These are phyloP conservation scores for Yamadazyma taylorii DNA, from an alignment of 1,139 yeast genomes.

Conservation along the genomic window DNA sequence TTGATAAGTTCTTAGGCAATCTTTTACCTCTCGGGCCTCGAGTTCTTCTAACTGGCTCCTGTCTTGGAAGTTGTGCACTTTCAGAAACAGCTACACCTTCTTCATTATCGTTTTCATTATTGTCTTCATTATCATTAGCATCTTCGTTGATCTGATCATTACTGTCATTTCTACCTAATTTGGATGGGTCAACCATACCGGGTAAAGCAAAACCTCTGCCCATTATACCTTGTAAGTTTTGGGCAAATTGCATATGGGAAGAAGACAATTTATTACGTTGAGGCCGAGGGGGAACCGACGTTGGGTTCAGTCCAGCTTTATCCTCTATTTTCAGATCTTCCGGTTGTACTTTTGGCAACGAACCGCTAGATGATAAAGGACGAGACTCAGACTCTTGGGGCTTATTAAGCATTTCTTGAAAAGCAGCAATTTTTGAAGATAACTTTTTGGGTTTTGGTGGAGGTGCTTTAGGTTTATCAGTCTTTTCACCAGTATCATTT, in stretches of 20 bases:
- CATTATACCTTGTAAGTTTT: constrained; percentile 57
- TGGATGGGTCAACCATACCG: constrained; percentile 50
- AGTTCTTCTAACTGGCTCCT: constrained; percentile 41
- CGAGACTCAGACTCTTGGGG: neutral
- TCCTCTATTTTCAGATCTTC: constrained; percentile 3
- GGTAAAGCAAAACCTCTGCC: constrained; percentile 59
- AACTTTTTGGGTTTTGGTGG: constrained; percentile 77
- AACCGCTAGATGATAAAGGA: neutral
- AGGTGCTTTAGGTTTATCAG: constrained; percentile 30
- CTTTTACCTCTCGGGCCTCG: constrained; percentile 80
- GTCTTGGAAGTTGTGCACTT: constrained; percentile 29
- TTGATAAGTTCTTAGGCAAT: constrained; percentile 61
- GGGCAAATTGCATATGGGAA: constrained; percentile 49
- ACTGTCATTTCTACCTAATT: constrained; percentile 8
- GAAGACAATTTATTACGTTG: constrained; percentile 23
- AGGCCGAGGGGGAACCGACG: constrained; percentile 2
- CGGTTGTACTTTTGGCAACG: constrained; percentile 19
- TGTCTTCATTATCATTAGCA: constrained; percentile 6
- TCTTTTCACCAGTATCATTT: neutral
- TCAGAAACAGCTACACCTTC: constrained; percentile 21
- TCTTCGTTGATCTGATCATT: neutral
- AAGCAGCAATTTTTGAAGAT: constrained; percentile 75
- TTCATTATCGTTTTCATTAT: constrained; percentile 7
- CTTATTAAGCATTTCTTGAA: constrained; percentile 63
- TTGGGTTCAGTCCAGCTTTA: neutral